Base-by-base conservation (phyloP, 2,329 filamentous ascomycete genomes). In the Fusarium ramigenum region DNA sequence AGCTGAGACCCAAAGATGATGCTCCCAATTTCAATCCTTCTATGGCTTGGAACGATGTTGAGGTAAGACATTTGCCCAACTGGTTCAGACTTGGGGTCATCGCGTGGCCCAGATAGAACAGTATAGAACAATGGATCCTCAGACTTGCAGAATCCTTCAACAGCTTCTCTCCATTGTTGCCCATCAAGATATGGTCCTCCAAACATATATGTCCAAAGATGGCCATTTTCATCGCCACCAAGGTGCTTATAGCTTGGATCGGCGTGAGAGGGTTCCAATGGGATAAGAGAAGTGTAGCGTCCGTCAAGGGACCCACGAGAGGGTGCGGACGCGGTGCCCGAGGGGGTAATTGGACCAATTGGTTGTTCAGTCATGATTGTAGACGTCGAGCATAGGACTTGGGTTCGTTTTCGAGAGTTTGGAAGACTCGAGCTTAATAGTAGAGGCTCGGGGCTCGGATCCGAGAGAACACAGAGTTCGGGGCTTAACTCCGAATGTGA, bases 11-110 rank as follows among this genome's bases (percentile, higher is more conserved):
- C 83, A 69, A 88, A 88, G 16, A 90, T 80, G 21, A 92, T 82
- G 67, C 83, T 81, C 6, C 90, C 91, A 30, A 92, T 85, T 73
- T 92, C 91, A 2, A 91, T 80, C 28, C 83, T 82, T 4, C 85
- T 83, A 61, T 91, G 83, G 0, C 75, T 70, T 0, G 86, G 82
- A 9, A 84, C 81, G 56, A 89, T 86, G 60, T 83, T 84, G 74
- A 90, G 78, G 62, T 85, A 86, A 1, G 81, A 73, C 74, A 83
- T 75, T 43, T 82, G 79, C 2, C 87, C 87, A 2, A 87, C 76
- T 0, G 83, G 76, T 59, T 83, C 82, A 14, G 80, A 77, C 6
- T 57, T 60, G 0, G 70, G 69, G 39, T 72, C 75, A 18, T 66
- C 70, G 19, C 54, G 72, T 7, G 75, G 78, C 0, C 75, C 75